Evolutionary conservation across 2,329 filamentous ascomycete genomes (phyloP).

Genomic region (Drechslera avenae): DNA sequence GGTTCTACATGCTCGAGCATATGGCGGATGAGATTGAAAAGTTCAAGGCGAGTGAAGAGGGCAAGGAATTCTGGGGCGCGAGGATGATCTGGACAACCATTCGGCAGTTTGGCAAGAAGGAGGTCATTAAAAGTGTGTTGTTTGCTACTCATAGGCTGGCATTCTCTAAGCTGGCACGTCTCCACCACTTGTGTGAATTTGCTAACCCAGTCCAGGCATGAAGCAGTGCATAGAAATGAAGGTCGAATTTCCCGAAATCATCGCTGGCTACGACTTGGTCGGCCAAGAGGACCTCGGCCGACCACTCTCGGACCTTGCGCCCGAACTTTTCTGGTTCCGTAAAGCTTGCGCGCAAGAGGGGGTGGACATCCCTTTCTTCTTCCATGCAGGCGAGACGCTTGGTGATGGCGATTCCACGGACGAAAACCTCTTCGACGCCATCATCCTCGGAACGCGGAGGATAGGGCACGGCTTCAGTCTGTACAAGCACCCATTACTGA

Average conservation of each 20-base stretch:
- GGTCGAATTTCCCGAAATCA: slow-evolving; percentile 74
- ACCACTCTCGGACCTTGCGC: slow-evolving; percentile 75
- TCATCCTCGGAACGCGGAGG: slow-evolving; percentile 82
- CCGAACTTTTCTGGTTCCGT: slow-evolving; percentile 91
- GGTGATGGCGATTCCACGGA: slow-evolving; percentile 79
- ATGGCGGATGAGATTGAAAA: slow-evolving; percentile 77
- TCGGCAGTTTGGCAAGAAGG: slow-evolving; percentile 66
- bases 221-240: slow-evolving; percentile 85
- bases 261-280: slow-evolving; percentile 88
- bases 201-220: slow-evolving; percentile 61
- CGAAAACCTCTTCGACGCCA: slow-evolving; percentile 84
- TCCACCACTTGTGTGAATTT: not conserved
- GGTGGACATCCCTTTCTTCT: slow-evolving; percentile 89
- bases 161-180: too few relatives aligned
- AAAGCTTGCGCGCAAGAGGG: slow-evolving; percentile 79
- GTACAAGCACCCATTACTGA: slow-evolving; percentile 87
- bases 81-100: slow-evolving; percentile 84
- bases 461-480: slow-evolving; percentile 90
- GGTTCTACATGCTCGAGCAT: slow-evolving; percentile 70
- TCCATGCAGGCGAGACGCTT: slow-evolving; percentile 89
- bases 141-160: not conserved
- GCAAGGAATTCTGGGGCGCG: slow-evolving; percentile 80
- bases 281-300: slow-evolving; percentile 84
- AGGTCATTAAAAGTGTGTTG: slow-evolving; percentile 66
- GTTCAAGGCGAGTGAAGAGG: slow-evolving; percentile 74